Percentiles rank a stretch among this genome's conserved stretches.
These are phyloP conservation scores for Eruca vesicaria DNA, from an alignment of 441 rosid species.

Conservation along the genomic window DNA sequence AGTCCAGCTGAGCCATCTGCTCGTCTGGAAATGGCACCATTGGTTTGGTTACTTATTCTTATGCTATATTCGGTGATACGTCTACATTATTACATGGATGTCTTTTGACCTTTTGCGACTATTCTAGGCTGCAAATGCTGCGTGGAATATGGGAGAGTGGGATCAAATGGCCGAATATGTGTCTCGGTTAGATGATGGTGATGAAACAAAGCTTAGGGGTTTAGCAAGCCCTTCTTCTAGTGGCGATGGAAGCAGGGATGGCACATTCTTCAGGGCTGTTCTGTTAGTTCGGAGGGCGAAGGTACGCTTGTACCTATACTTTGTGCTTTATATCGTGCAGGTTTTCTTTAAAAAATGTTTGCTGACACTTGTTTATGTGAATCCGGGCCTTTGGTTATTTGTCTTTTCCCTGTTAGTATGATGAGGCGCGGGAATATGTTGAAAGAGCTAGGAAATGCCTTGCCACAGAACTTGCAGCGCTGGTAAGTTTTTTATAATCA, in stretches of 20 bases:
- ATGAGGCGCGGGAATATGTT: constrained; percentile 94
- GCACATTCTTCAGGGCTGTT: constrained; percentile 98
- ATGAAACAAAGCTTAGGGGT: constrained; percentile 89
- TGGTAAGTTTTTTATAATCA: constrained; percentile 56
- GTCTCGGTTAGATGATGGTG: constrained; percentile 96
- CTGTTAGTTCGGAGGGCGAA: constrained; percentile 82
- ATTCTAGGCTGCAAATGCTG: constrained; percentile 93
- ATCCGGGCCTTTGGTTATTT: not conserved
- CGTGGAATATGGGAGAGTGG: constrained; percentile 99
- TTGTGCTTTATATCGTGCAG: constrained; percentile 3
- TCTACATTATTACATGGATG: constrained; percentile 28
- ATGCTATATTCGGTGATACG: constrained; percentile 12
- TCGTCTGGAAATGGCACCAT: constrained; percentile 99
- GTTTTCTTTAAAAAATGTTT: not conserved
- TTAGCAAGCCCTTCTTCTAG: constrained; percentile 88
- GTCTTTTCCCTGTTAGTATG: constrained; percentile 51
- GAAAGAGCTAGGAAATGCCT: constrained; percentile 98
- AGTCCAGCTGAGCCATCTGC: constrained; percentile 98
- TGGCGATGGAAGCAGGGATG: constrained; percentile 98
- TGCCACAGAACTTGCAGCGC: constrained; percentile 99
- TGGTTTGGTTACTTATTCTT: constrained; percentile 61
- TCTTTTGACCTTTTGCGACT: constrained; percentile 20
- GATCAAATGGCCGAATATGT: constrained; percentile 99
- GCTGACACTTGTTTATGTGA: not conserved
- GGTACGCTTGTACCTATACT: constrained; percentile 43